Base-by-base conservation (phyloP, 108 stramenopile species). In the Epithemia pelagica region DNA sequence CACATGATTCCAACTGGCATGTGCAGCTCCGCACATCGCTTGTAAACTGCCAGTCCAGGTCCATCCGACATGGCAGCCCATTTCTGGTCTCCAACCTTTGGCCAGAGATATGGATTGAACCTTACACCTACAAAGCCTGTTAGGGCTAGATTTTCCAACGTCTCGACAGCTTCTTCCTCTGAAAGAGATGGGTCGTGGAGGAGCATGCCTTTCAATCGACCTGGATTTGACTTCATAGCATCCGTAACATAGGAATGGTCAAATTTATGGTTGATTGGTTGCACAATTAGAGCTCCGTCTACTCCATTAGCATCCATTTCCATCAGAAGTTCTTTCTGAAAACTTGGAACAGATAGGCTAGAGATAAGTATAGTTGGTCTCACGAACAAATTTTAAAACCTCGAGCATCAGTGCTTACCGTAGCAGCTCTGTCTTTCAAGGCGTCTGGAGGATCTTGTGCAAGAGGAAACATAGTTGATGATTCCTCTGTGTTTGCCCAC, bases 201-300 rank as follows among this genome's bases (percentile, higher is more conserved):
- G 54, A 91, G 67, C 88, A 92, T 92, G 20, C 91, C 94, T 70
- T 91, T 92, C 64, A 95, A 95, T 54, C 75, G 78, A 58, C 68
- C 59, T 21, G 94, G 91, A 61, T 87, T 72, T 27, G 65, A 65
- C 23, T 77, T 69, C 0, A 91, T 84, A 26, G 88, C 88, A 53
- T 81, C 32, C 19, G 64, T 53, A 8, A 95, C 91, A 67, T 91
- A 95, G 0, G 86, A 80, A 62, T 95, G 94, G 62, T 95, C 94
- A 61, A 79, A 91, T 73, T 92, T 92, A 69, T 92, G 85, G 73
- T 92, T 90, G 78, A 92, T 92, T 2, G 94, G 94, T 75, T 95
- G 91, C 0, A 95, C 91, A 53, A 95, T 87, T 3, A 95, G 64
- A 20, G 94, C 84, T 19, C 91, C 91, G 58, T 89, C 86, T 15